Percentiles rank a stretch among this genome's conserved stretches.
phyloP scores from a whole-genome alignment of 768 basidiomycete genomes.

The Sporobolomyces phaffii region DNA sequence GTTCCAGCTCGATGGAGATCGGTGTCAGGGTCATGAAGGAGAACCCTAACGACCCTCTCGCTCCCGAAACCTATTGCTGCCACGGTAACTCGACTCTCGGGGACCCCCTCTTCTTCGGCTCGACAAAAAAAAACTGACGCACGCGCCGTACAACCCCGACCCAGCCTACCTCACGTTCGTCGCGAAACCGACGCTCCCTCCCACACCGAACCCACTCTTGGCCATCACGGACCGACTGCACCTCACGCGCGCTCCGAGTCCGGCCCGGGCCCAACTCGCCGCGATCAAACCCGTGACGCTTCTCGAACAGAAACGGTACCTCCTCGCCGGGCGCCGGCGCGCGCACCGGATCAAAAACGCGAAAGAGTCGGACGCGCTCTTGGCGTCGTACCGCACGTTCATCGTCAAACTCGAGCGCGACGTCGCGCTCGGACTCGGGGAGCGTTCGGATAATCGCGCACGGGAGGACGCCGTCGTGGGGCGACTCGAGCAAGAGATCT shows the following conservation, averaged over 20 bases:
- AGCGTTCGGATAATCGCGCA: not conserved
- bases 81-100: slow-evolving; percentile 7
- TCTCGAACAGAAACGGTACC: slow-evolving; percentile 37
- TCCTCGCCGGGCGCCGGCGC: slow-evolving; percentile 34
- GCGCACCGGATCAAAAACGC: slow-evolving; percentile 35
- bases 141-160: too few relatives aligned
- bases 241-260: not conserved
- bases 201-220: not conserved
- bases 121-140: too few relatives aligned
- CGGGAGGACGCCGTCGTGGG: slow-evolving; percentile 2
- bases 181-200: slow-evolving; percentile 16
- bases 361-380: slow-evolving; percentile 18
- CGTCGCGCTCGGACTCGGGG: not conserved
- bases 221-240: not conserved
- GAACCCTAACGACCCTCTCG: slow-evolving; percentile 2
- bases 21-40: slow-evolving; percentile 33
- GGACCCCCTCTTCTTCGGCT: too few relatives aligned
- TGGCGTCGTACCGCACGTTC: slow-evolving; percentile 14
- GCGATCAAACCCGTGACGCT: slow-evolving; percentile 22
- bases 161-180: slow-evolving; percentile 39
- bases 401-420: slow-evolving; percentile 12
- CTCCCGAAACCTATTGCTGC: slow-evolving; percentile 25
- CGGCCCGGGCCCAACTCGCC: slow-evolving; percentile 17
- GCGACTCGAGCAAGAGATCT: slow-evolving; percentile 25
- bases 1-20: slow-evolving; percentile 37